These are phyloP conservation scores for Aspergillus sp. DNA, from an alignment of 2,329 filamentous ascomycete species.

Conservation along the genomic window DNA sequence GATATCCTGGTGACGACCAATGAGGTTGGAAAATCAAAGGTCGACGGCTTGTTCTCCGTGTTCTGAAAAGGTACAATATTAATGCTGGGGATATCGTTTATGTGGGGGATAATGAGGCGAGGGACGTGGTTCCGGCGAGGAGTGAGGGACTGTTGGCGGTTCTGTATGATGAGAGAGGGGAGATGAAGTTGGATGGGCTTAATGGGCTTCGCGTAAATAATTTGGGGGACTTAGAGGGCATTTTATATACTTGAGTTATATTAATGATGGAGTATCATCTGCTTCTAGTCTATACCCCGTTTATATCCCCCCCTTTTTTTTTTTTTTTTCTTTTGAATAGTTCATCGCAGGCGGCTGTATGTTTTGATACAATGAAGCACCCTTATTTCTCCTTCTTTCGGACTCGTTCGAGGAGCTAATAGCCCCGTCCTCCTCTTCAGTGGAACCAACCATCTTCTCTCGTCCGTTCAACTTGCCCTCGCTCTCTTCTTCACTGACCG, in stretches of 20 bases:
- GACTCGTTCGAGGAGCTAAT: background rate
- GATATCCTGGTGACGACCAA: conserved; percentile 31
- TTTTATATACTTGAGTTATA: background rate
- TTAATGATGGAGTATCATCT: background rate
- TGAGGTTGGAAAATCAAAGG: conserved; percentile 23
- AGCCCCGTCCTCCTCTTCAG: background rate
- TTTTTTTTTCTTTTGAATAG: too few relatives aligned
- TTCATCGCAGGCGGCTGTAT: too few relatives aligned
- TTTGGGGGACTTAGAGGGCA: background rate
- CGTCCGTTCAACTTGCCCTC: background rate
- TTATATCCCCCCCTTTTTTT: too few relatives aligned
- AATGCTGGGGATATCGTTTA: conserved; percentile 16
- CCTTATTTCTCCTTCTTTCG: too few relatives aligned
- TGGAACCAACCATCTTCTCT: background rate
- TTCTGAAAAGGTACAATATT: conserved; percentile 18
- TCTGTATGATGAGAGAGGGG: conserved; percentile 14
- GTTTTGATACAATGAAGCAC: too few relatives aligned
- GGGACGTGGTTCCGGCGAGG: conserved; percentile 21
- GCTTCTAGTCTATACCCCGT: too few relatives aligned
- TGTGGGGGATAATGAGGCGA: conserved; percentile 21
- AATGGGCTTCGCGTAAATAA: background rate
- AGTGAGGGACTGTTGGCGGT: conserved; percentile 17
- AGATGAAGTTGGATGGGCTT: background rate
- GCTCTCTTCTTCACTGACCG: background rate
- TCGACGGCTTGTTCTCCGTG: conserved; percentile 23